Evolutionary conservation across 192 early-diverging fungal species (phyloP).

Genomic region (Coemansia nantahalensis): DNA sequence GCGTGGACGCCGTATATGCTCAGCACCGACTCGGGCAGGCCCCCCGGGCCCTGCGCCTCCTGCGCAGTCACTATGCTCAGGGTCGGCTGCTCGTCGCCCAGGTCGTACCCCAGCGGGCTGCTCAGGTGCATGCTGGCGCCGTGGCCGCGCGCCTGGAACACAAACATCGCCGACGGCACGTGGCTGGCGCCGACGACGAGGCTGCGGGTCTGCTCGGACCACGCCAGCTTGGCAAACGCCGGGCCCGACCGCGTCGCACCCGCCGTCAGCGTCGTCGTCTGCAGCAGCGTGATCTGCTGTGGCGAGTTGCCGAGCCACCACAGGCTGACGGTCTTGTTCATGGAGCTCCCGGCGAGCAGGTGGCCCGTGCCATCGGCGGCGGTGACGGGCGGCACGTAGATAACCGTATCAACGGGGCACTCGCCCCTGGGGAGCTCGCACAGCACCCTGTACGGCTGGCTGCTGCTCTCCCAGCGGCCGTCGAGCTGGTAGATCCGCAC

Average conservation of each 20-base stretch:
- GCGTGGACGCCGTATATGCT: slow-evolving; percentile 47
- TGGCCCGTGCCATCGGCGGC: slow-evolving; percentile 37
- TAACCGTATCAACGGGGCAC: slow-evolving; percentile 29
- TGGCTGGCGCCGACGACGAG: slow-evolving; percentile 26
- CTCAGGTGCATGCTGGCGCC: slow-evolving; percentile 29
- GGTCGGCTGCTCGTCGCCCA: slow-evolving; percentile 33
- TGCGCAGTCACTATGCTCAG: slow-evolving; percentile 30
- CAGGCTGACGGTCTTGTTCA: slow-evolving; percentile 34
- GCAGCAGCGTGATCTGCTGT: slow-evolving; percentile 23
- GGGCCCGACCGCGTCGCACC: slow-evolving; percentile 13
- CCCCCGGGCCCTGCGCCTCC: slow-evolving; percentile 13
- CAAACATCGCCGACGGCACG: slow-evolving; percentile 28
- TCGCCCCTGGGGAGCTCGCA: slow-evolving; percentile 29
- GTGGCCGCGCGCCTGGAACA: slow-evolving; percentile 15
- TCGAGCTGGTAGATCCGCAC: slow-evolving; percentile 40
- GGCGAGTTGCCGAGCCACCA: slow-evolving; percentile 40
- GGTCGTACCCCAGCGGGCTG: slow-evolving; percentile 22
- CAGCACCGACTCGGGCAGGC: slow-evolving; percentile 2
- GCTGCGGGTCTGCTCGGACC: slow-evolving; percentile 37
- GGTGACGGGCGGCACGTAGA: slow-evolving; percentile 31
- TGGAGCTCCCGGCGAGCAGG: slow-evolving; percentile 24
- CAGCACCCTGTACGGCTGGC: slow-evolving; percentile 27
- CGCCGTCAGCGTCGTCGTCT: slow-evolving; percentile 23
- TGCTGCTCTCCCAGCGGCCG: slow-evolving; percentile 23
- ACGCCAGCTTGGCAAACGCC: slow-evolving; percentile 32